A percentile compares a stretch with the other conserved stretches of the same genome.
These are phyloP conservation scores for Lathyrus aphaca DNA, from an alignment of 306 rosid genomes.

Conservation along the genomic window DNA sequence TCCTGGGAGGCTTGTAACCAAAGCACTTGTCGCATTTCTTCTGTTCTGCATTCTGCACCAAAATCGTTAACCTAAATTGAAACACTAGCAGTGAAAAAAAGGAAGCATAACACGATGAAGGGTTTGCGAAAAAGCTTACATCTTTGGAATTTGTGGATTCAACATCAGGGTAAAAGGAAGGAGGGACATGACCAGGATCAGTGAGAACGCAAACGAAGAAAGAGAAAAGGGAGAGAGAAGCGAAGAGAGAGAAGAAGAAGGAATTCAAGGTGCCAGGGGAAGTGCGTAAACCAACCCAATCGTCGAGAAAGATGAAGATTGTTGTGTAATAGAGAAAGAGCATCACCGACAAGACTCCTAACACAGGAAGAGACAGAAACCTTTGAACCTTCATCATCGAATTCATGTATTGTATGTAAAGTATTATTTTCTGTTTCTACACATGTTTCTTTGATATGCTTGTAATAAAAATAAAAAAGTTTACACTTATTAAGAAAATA, in stretches of 20 bases:
- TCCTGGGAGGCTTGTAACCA: constrained; percentile 81
- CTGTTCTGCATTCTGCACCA: constrained; percentile 48
- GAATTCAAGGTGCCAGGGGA: constrained; percentile 69
- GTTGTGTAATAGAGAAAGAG: constrained; percentile 61
- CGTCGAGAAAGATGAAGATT: constrained; percentile 69
- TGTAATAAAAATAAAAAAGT: no score
- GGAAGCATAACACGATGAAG: neutral
- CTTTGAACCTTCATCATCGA: constrained; percentile 46
- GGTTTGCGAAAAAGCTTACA: constrained; percentile 51
- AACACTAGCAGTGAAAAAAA: neutral
- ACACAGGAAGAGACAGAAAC: constrained; percentile 59
- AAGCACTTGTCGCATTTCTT: constrained; percentile 79
- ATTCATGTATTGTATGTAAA: neutral
- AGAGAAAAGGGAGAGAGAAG: constrained; percentile 66
- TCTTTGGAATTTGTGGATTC: constrained; percentile 52
- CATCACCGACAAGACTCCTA: constrained; percentile 56
- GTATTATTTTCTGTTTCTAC: no score
- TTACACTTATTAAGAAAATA: no score
- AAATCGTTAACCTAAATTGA: constrained; percentile 29
- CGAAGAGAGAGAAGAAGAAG: constrained; percentile 54
- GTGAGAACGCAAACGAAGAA: constrained; percentile 70
- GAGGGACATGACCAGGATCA: constrained; percentile 76
- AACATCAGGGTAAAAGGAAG: constrained; percentile 81
- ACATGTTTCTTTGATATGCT: no score
- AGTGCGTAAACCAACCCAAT: constrained; percentile 68